Evolutionary conservation across 1,284 basidiomycete species (phyloP), one percentile per base, ranked within the genome.

Genomic region (Paramarasmius palmivorus): DNA sequence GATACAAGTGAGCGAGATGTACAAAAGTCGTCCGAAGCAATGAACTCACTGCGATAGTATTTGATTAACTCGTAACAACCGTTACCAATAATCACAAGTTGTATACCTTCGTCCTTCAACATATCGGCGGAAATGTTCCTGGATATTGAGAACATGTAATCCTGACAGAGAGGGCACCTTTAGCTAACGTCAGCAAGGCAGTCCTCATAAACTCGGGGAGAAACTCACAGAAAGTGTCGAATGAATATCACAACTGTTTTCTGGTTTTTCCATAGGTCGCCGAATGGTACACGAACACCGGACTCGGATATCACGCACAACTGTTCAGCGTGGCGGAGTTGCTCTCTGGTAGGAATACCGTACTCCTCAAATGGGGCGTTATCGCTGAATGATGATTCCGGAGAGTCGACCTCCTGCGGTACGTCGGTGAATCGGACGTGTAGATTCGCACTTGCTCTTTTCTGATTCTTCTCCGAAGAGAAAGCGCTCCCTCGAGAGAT

Each of bases 131-230:
- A 59, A 1, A 67, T 57, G 26, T 59, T 61, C 8, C 55, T 56
- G 12, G 61, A 59, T n/a, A 92, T 74, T 34, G 83, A 83, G 55
- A 81, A 78, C 74, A 90, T 81, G 64, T 90, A 92, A 61, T 90
- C 86, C 60, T 88, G 86, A 64, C 86, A 88, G 45, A 82, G 71
- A 1, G 84, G 81, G 57, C 86, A 90, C 60, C 61, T 65, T n/a
- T n/a, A n/a, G n/a, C n/a, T n/a, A n/a, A n/a, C n/a, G n/a, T n/a
- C n/a, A n/a, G n/a, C n/a, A n/a, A n/a, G n/a, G n/a, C n/a, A n/a
- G n/a, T n/a, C n/a, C n/a, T n/a, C n/a, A n/a, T n/a, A n/a, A n/a
- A n/a, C n/a, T n/a, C n/a, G n/a, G n/a, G n/a, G n/a, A 29, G 25
- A 34, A 23, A 23, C 25, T n/a, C 29, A 66, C 78, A 76, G 77